Percentiles rank a stretch among this genome's conserved stretches.
These are phyloP conservation scores for Epichloe sylvatica DNA, from an alignment of 2,329 filamentous ascomycete species.

Conservation along the genomic window DNA sequence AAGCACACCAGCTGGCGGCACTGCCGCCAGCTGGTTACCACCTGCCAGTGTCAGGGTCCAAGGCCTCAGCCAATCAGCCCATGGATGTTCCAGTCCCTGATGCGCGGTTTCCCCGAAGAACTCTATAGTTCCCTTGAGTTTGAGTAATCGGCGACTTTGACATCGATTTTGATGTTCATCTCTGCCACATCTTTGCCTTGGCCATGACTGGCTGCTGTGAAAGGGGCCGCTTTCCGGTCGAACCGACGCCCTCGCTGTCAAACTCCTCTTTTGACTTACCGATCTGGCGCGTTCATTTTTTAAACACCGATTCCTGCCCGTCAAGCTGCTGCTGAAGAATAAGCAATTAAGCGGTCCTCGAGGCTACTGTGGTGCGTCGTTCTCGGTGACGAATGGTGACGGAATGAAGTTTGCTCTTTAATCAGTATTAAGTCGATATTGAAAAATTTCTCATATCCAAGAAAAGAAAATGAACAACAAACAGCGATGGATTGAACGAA, in stretches of 20 bases:
- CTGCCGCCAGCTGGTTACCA: neutral
- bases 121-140: neutral
- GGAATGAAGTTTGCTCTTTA: neutral
- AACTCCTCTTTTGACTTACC: slow-evolving; percentile 25
- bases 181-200: neutral
- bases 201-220: neutral
- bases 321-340: neutral
- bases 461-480: neutral
- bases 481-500: neutral
- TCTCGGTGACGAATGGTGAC: neutral
- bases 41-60: neutral
- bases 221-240: neutral
- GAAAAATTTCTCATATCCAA: neutral
- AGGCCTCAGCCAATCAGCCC: neutral
- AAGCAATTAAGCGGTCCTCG: neutral
- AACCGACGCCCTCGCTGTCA: neutral
- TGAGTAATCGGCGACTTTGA: neutral
- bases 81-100: neutral
- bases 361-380: neutral
- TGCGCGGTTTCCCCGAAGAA: neutral
- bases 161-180: neutral
- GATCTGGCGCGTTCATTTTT: slow-evolving; percentile 42
- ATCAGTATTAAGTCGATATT: neutral
- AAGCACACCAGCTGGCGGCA: neutral
- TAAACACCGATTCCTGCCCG: neutral